Conservation (phyloP, 148 eudicot genomes). For the Fallopia convolvulus region DNA sequence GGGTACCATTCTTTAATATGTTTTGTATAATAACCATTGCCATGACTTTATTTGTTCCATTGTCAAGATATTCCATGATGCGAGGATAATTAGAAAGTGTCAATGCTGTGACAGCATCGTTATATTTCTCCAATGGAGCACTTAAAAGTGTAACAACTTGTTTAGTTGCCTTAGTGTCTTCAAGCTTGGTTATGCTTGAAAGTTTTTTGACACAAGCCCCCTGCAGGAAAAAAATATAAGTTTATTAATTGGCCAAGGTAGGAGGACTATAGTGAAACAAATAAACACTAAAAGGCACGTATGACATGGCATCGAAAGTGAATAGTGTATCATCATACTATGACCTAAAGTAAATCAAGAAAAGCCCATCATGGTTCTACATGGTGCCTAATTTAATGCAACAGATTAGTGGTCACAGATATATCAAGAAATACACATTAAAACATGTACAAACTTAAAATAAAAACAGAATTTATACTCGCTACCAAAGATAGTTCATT, state of each 20-base stretch:
- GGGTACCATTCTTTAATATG: constrained; percentile 69
- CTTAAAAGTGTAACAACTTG: constrained; percentile 96
- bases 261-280: not conserved
- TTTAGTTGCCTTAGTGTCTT: constrained; percentile 87
- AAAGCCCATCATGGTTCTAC: not conserved
- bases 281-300: not conserved
- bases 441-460: not conserved
- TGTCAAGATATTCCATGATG: constrained; percentile 94
- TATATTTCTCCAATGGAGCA: constrained; percentile 95
- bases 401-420: not conserved
- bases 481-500: not conserved
- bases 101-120: constrained; percentile 84
- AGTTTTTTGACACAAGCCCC: constrained; percentile 92
- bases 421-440: not conserved
- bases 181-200: constrained; percentile 77
- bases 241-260: not conserved
- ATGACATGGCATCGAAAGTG: not conserved
- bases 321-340: not conserved
- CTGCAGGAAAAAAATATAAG: constrained; percentile 32
- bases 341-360: not conserved
- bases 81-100: constrained; percentile 96
- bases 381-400: not conserved
- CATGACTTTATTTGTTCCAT: constrained; percentile 90
- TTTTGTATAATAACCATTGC: constrained; percentile 96
- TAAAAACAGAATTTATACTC: not conserved